phyloP scores from a whole-genome alignment of 345 rosid genomes.

The Salix udensis region DNA sequence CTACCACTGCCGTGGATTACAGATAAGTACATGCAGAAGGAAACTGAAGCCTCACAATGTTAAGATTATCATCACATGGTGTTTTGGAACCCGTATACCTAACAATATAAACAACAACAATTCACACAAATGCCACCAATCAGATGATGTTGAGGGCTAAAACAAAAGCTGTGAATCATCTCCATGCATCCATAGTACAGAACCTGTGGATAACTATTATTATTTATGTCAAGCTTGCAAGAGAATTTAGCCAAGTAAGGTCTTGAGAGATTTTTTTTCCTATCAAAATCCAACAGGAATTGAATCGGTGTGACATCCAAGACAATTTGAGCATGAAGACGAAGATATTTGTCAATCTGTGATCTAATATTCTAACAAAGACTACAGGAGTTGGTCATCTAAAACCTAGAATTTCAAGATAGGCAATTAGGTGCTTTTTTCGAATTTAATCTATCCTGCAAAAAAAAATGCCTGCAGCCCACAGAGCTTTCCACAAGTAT shows the following conservation, averaged over 20 bases:
- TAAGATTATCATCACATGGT: neutral
- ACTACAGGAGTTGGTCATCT: constrained; percentile 9
- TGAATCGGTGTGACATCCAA: neutral
- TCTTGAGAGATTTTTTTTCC: neutral
- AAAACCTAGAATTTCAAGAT: constrained; percentile 21
- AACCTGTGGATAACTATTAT: neutral
- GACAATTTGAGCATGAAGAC: neutral
- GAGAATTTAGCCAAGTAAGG: neutral
- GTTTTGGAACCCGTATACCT: neutral
- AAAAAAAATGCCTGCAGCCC: constrained; percentile 27
- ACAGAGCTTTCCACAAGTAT: constrained; percentile 43
- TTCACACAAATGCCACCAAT: neutral
- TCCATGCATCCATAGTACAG: neutral
- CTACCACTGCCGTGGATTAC: neutral
- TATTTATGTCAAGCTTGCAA: neutral
- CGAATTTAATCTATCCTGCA: constrained; percentile 28
- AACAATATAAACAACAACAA: neutral
- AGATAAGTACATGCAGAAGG: neutral
- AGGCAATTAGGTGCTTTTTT: constrained; percentile 8
- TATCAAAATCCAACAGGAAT: neutral
- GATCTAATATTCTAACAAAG: constrained; percentile 14
- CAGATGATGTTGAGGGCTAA: neutral
- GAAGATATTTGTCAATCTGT: neutral
- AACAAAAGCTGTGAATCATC: neutral
- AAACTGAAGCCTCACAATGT: neutral